These are phyloP conservation scores for Aspergillus sp. DNA, from an alignment of 2,329 filamentous ascomycete species.

Conservation along the genomic window DNA sequence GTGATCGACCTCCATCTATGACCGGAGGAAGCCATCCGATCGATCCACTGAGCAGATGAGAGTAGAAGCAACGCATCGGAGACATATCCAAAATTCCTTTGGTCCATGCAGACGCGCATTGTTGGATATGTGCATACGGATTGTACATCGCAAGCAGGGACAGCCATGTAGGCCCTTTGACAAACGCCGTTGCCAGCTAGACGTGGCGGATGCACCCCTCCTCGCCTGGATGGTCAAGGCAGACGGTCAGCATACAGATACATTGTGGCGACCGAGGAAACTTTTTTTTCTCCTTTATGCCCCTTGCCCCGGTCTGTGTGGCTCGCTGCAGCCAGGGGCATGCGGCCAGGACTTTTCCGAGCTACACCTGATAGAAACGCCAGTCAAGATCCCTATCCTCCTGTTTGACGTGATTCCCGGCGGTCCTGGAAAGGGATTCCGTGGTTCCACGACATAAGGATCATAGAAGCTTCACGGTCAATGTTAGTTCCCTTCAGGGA, in stretches of 20 bases:
- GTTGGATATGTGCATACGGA: constrained; percentile 3
- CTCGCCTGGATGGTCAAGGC: background rate
- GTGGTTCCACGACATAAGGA: background rate
- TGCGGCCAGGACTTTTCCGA: too few species aligned
- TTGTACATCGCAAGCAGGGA: background rate
- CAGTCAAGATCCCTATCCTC: background rate
- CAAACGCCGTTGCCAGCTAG: background rate
- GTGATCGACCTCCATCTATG: constrained; percentile 11
- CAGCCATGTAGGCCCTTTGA: background rate
- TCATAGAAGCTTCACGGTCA: background rate
- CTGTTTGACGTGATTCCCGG: background rate
- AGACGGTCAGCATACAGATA: constrained; percentile 6
- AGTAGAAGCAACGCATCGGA: constrained; percentile 11
- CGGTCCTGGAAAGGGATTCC: background rate
- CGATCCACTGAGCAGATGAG: constrained; percentile 6
- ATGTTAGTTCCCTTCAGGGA: background rate
- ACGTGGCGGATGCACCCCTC: background rate
- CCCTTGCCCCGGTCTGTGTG: background rate
- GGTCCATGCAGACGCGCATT: constrained; percentile 3
- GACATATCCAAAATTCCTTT: constrained; percentile 16
- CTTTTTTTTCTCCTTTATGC: background rate
- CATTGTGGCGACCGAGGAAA: constrained; percentile 8
- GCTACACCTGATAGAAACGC: too few species aligned
- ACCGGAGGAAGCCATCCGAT: constrained; percentile 5
- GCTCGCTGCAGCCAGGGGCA: background rate